Percentiles rank a stretch among this genome's conserved stretches.
phyloP scores from a whole-genome alignment of 108 stramenopile genomes.

The Fragilaria crotonensis region DNA sequence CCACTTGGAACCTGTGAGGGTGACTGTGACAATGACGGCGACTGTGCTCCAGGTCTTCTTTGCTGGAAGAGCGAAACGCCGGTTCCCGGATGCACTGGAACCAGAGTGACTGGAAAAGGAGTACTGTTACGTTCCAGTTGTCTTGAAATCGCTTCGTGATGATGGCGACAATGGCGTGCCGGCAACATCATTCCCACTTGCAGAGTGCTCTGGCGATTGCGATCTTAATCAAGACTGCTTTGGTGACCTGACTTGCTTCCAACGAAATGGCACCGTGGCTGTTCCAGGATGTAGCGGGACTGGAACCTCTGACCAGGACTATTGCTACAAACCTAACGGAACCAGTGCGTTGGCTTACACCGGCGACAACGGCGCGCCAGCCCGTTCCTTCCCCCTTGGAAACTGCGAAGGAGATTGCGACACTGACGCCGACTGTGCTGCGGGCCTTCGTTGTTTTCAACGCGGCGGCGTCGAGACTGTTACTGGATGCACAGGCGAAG shows the following conservation, averaged over 20 bases:
- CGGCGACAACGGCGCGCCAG: slow-evolving; percentile 1
- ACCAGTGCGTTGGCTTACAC: not conserved
- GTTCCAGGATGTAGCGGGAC: slow-evolving; percentile 15
- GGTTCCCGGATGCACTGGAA: too few relatives aligned
- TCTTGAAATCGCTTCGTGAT: not conserved
- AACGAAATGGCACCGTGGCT: slow-evolving; percentile 7
- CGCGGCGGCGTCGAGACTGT: slow-evolving; percentile 31
- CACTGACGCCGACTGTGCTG: slow-evolving; percentile 36
- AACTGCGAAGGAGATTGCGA: slow-evolving; percentile 63
- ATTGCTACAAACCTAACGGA: slow-evolving; percentile 9
- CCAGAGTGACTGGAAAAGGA: too few relatives aligned
- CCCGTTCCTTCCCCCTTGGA: slow-evolving; percentile 21
- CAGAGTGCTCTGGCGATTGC: slow-evolving; percentile 1
- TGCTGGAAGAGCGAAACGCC: too few relatives aligned
- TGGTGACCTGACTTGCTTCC: slow-evolving; percentile 9
- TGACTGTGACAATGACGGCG: too few relatives aligned
- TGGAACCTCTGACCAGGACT: slow-evolving; percentile 4
- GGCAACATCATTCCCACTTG: slow-evolving; percentile 1
- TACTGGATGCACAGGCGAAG: slow-evolving; percentile 52
- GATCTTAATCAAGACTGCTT: not conserved
- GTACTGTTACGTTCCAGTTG: too few relatives aligned
- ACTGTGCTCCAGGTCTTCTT: not conserved
- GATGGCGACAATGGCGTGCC: slow-evolving; percentile 3
- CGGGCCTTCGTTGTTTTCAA: slow-evolving; percentile 38
- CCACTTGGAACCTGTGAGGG: too few relatives aligned